Evolutionary conservation across 257 asterid species (phyloP).

Genomic region (Gentiana macrophylla): DNA sequence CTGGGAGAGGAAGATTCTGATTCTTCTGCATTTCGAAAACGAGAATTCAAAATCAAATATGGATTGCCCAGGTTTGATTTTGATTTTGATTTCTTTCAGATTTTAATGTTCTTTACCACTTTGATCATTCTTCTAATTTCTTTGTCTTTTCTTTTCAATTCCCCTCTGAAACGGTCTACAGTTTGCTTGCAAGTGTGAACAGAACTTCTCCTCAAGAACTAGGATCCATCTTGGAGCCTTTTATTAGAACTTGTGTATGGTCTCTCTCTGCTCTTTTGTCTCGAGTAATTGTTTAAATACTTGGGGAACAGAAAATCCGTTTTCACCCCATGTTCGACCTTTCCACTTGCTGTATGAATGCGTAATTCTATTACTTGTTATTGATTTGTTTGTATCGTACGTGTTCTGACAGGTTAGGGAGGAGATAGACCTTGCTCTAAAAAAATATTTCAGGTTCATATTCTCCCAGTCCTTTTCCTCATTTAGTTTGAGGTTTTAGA

Average conservation of each 20-base stretch:
- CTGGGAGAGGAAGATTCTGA: slow-evolving; percentile 23
- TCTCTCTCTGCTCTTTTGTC: neutral
- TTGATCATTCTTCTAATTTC: neutral
- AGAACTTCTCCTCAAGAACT: slow-evolving; percentile 37
- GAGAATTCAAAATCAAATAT: slow-evolving; percentile 27
- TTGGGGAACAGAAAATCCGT: too few species aligned
- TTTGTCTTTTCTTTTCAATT: neutral
- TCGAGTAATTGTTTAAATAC: too few species aligned
- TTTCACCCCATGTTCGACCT: neutral
- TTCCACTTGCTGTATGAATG: too few species aligned
- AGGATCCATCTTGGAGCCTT: slow-evolving; percentile 41
- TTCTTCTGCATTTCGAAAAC: slow-evolving; percentile 25
- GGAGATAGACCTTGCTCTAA: slow-evolving; percentile 35
- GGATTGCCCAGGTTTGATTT: slow-evolving; percentile 22
- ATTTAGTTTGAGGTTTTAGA: neutral
- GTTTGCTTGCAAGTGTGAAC: slow-evolving; percentile 34
- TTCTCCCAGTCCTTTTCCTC: neutral
- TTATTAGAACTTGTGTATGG: slow-evolving; percentile 49
- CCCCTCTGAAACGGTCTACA: slow-evolving; percentile 15
- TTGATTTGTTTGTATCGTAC: slow-evolving; percentile 1
- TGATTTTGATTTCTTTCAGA: slow-evolving; percentile 1
- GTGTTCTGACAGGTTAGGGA: slow-evolving; percentile 48
- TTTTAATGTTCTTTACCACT: neutral
- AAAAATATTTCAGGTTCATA: slow-evolving; percentile 36
- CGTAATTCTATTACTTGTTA: neutral